Evolutionary conservation across 768 basidiomycete genomes (phyloP), one percentile per base, ranked within the genome.

Genomic region (Lactarius hatsudake): DNA sequence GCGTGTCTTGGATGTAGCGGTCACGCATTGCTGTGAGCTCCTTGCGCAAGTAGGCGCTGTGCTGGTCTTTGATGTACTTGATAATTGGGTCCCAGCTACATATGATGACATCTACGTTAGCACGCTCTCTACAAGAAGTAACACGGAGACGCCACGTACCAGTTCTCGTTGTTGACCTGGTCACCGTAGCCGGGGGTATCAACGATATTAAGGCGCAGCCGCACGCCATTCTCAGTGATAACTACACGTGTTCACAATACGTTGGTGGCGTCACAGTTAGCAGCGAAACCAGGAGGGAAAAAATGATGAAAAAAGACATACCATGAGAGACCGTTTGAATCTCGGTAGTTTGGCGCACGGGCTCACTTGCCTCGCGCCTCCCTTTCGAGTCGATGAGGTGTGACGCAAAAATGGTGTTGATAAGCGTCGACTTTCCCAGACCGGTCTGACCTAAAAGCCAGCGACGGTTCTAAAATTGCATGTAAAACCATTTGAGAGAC

Each of bases 21-120:
- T 98, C 96, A 69, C 97, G 91, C 91, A 94, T 94, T 2, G 97
- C 96, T 3, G 97, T 98, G 71, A 98, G 84, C 82, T 99, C 96
- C 81, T 99, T 98, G 79, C 97, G 93, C 62, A 99, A 86, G 80
- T 97, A 99, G 43, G 95, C 94, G 76, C 93, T 95, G 82, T 98
- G 96, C 77, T 98, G 96, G 83, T 98, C 96, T 82, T 96, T 94
- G 83, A 98, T 98, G 78, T 99, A 97, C 79, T 97, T 98, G 76
- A 98, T 85, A 74, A 99, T 98, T 53, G 96, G 93, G 75, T 99
- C 96, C 96, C 96, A 99, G 83, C 93, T 96, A 68, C n/a, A 70
- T n/a, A 65, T 28, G 28, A 42, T 12, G 30, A 56, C 53, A 59
- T 36, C 34, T 36, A 43, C 9, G 48, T 58, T 59, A 17, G 34